phyloP scores from a whole-genome alignment of 2,329 filamentous ascomycete species.

The Colletotrichum melonis region DNA sequence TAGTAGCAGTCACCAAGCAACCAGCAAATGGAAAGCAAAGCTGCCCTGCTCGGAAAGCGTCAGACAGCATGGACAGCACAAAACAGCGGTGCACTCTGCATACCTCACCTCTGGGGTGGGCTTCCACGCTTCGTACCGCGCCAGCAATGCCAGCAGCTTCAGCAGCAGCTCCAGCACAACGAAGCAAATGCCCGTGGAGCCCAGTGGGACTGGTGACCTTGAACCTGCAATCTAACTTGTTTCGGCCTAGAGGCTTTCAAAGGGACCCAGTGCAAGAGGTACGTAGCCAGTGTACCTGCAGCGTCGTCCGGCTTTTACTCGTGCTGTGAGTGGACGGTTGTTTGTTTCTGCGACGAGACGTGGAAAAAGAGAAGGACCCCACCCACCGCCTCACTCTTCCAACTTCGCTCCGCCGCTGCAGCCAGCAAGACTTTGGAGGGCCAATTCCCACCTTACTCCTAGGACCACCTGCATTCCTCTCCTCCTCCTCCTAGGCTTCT shows the following conservation, averaged over 20 bases:
- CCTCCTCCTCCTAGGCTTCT: neutral
- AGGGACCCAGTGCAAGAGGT: neutral
- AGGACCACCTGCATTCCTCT: neutral
- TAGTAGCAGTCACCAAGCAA: constrained; percentile 27
- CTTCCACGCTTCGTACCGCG: too few relatives aligned
- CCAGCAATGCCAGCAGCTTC: neutral
- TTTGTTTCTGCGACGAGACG: constrained; percentile 7
- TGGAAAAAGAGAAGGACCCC: constrained; percentile 10
- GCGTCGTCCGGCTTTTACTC: constrained; percentile 25
- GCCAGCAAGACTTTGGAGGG: too few relatives aligned
- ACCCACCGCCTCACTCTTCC: constrained; percentile 30
- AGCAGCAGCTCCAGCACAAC: neutral
- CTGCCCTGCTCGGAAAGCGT: neutral
- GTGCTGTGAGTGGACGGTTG: constrained; percentile 22
- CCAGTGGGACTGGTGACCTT: constrained; percentile 14
- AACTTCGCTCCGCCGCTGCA: neutral
- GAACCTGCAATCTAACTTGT: constrained; percentile 7
- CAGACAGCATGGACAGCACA: constrained; percentile 5
- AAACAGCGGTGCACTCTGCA: neutral
- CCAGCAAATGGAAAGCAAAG: constrained; percentile 17
- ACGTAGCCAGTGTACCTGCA: constrained; percentile 33
- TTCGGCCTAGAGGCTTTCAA: constrained; percentile 4
- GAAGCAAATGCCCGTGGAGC: constrained; percentile 13
- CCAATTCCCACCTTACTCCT: too few relatives aligned
- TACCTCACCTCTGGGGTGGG: too few relatives aligned